A percentile compares a stretch with the other conserved stretches of the same genome.
phyloP scores from a whole-genome alignment of 768 basidiomycete genomes.

The Leccinum subtestaceum region DNA sequence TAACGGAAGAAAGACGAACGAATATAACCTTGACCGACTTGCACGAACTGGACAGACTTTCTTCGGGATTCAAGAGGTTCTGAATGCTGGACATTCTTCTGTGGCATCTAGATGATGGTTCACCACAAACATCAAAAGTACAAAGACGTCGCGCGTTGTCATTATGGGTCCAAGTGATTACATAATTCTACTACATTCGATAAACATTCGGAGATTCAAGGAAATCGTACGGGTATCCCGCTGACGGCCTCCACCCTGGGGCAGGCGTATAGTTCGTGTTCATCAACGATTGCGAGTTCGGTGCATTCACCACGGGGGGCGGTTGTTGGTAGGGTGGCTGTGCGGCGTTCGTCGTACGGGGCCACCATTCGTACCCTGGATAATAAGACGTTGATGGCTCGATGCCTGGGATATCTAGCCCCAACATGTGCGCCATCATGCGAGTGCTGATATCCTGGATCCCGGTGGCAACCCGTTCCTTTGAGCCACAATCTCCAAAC shows the following conservation, averaged over 20 bases:
- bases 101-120: conserved; percentile 22
- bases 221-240: conserved; percentile 22
- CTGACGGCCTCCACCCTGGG: conserved; percentile 22
- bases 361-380: conserved; percentile 67
- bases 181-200: conserved; percentile 25
- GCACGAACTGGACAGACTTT: conserved; percentile 35
- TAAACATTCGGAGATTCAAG: conserved; percentile 20
- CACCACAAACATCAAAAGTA: conserved; percentile 7
- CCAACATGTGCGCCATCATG: conserved; percentile 73
- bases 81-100: conserved; percentile 52
- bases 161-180: conserved; percentile 36
- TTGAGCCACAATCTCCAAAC: conserved; percentile 29
- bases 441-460: conserved; percentile 63
- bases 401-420: conserved; percentile 61
- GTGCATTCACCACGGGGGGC: conserved; percentile 1
- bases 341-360: conserved; percentile 32
- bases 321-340: conserved; percentile 18
- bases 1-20: conserved; percentile 7
- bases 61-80: conserved; percentile 57
- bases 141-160: conserved; percentile 12
- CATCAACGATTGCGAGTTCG: conserved; percentile 9
- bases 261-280: conserved; percentile 17
- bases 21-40: conserved; percentile 37
- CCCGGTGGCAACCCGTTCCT: conserved; percentile 34
- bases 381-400: conserved; percentile 50